Conservation (phyloP, 1,284 basidiomycete species). For the Sanguinoderma infundibulare region DNA sequence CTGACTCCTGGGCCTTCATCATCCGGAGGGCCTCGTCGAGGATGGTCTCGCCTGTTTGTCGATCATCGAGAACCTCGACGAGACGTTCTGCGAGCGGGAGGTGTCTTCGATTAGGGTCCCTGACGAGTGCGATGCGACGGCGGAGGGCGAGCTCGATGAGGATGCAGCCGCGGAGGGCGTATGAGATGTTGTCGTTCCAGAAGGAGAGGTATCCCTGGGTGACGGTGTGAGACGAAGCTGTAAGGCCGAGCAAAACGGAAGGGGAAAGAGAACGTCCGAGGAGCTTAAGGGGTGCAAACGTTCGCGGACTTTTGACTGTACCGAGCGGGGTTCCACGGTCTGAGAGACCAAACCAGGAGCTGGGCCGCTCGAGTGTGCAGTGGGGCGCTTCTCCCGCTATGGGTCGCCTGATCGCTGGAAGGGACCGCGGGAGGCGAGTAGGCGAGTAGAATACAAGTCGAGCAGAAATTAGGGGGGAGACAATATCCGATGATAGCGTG, state of each 20-base stretch:
- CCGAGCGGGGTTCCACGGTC: neutral
- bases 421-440: neutral
- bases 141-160: conserved; percentile 92
- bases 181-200: conserved; percentile 99
- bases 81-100: conserved; percentile 82
- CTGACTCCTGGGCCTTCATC: conserved; percentile 79
- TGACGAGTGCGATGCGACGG: conserved; percentile 86
- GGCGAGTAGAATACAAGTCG: neutral
- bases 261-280: neutral
- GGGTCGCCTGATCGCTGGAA: neutral
- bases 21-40: conserved; percentile 95
- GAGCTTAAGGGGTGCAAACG: neutral
- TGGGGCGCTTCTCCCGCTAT: neutral
- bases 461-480: neutral
- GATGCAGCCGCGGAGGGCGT: conserved; percentile 93
- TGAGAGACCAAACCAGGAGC: neutral
- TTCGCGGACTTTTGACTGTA: neutral
- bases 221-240: neutral
- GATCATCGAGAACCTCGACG: conserved; percentile 90
- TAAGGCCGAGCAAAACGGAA: neutral
- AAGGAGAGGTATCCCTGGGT: conserved; percentile 94
- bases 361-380: conserved; percentile 4
- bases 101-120: conserved; percentile 81
- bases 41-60: conserved; percentile 93
- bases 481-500: neutral